phyloP scores from a whole-genome alignment of 73 alveolate genomes.

The Paramecium tetraurelia region DNA sequence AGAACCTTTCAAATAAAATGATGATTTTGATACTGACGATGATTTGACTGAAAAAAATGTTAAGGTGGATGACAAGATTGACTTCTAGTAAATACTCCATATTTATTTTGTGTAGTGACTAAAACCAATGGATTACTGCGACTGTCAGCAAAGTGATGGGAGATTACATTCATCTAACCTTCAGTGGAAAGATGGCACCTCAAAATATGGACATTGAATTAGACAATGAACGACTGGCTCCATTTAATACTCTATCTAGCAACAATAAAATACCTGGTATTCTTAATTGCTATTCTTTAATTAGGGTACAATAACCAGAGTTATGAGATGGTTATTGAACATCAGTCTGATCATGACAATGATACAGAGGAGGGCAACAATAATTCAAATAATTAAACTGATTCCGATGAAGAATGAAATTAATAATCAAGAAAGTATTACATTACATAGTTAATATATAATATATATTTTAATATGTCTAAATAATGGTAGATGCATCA shows the following conservation, averaged over 20 bases:
- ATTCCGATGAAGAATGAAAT: conserved; percentile 22
- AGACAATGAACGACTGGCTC: not conserved
- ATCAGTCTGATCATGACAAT: conserved; percentile 21
- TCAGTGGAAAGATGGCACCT: not conserved
- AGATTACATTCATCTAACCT: not conserved
- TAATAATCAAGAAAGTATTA: not conserved
- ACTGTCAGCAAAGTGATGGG: conserved; percentile 2
- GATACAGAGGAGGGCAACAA: conserved; percentile 14
- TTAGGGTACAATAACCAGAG: not conserved
- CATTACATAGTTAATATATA: not conserved
- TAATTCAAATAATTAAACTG: not conserved
- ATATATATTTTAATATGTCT: not conserved
- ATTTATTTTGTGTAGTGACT: not conserved
- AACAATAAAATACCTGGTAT: not conserved
- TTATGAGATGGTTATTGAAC: not conserved
- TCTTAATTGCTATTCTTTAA: not conserved
- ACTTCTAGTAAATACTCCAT: not conserved
- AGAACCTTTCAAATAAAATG: not conserved
- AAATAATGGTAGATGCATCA: not conserved
- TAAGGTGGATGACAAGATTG: not conserved
- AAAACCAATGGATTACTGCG: not conserved
- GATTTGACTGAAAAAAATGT: conserved; percentile 1
- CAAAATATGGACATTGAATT: not conserved
- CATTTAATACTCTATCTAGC: not conserved
- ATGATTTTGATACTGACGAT: conserved; percentile 21